Conservation (phyloP, 169 alveolate species). For the Sarcocystis neurona region DNA sequence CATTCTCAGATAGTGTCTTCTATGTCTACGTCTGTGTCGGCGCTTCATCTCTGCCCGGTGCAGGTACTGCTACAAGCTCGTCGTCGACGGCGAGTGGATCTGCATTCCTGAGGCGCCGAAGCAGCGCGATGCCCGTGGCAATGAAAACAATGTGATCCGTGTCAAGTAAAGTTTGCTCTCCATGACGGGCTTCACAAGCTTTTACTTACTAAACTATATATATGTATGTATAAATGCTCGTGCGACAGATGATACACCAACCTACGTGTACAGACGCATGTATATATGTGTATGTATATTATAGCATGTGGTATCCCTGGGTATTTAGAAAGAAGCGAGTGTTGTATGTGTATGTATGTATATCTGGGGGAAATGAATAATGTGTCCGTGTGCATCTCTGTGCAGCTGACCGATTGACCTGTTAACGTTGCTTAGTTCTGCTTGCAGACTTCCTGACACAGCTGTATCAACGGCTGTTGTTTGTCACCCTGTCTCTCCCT, state of each 20-base stretch:
- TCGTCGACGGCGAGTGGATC: slow-evolving; percentile 88
- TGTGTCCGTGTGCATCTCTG: too few species aligned
- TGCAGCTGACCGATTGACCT: too few species aligned
- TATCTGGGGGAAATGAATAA: too few species aligned
- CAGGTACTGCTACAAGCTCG: slow-evolving; percentile 75
- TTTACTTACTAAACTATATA: slow-evolving; percentile 14
- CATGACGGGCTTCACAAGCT: neutral
- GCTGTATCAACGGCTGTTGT: too few species aligned
- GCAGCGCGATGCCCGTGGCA: slow-evolving; percentile 81
- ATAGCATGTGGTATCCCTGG: too few species aligned
- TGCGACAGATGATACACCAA: too few species aligned
- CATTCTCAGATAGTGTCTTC: neutral
- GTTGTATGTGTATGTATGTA: neutral
- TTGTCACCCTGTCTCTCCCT: too few species aligned
- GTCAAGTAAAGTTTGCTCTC: neutral
- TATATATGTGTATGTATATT: too few species aligned
- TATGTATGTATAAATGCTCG: too few species aligned
- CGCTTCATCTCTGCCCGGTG: neutral
- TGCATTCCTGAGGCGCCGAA: slow-evolving; percentile 79
- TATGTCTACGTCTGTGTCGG: neutral
- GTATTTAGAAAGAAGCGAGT: neutral
- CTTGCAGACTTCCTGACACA: too few species aligned
- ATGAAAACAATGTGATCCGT: slow-evolving; percentile 78
- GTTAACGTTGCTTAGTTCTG: too few species aligned
- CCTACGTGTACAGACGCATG: too few species aligned